phyloP scores from a whole-genome alignment of 768 basidiomycete genomes.

The Collybiopsis confluens region DNA sequence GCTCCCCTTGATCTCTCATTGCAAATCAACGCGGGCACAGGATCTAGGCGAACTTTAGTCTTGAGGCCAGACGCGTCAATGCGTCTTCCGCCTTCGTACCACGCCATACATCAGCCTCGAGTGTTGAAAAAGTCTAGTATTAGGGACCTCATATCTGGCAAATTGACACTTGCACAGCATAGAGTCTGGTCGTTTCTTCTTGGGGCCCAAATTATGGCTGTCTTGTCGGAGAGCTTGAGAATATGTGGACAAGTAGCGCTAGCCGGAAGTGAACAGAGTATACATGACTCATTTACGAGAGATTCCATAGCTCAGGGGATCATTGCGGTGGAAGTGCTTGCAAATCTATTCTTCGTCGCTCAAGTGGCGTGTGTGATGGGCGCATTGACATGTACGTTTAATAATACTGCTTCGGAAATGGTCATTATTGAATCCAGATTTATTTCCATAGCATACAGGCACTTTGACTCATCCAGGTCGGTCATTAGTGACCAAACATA shows the following conservation, averaged over 20 bases:
- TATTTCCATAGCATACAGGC: background rate
- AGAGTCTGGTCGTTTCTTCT: background rate
- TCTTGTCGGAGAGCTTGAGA: background rate
- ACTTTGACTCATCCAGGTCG: background rate
- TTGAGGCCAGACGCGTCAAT: background rate
- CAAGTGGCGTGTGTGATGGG: background rate
- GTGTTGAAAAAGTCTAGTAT: background rate
- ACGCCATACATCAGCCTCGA: background rate
- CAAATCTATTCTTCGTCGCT: background rate
- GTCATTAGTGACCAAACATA: no score
- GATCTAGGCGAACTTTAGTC: background rate
- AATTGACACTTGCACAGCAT: background rate
- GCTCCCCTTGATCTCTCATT: background rate
- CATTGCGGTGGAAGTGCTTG: background rate
- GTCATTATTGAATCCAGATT: background rate
- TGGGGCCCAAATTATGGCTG: background rate
- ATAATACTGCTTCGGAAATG: background rate
- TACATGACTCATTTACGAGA: background rate
- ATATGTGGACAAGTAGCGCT: conserved; percentile 2
- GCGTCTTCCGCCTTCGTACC: background rate
- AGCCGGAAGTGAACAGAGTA: background rate
- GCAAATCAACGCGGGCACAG: background rate
- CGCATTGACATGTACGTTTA: background rate
- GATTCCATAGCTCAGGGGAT: background rate
- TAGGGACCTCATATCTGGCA: background rate